phyloP scores from a whole-genome alignment of 371 early-diverging fungal species.

The Mucor indicus region DNA sequence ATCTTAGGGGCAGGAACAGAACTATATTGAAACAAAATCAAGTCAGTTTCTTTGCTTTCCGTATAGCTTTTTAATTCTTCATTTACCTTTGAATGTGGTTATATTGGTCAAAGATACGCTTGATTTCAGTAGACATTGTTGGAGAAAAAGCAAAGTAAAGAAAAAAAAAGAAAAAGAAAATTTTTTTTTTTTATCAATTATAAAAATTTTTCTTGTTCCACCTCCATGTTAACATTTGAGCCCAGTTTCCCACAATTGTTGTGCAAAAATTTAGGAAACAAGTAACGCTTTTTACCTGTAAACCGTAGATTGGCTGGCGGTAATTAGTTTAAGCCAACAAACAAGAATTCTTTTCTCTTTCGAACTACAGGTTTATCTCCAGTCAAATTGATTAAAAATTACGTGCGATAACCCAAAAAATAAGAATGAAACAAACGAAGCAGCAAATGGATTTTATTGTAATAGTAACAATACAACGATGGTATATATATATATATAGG shows the following conservation, averaged over 20 bases:
- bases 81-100: conserved; percentile 1
- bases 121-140: not conserved
- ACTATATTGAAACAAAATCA: conserved; percentile 1
- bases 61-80: not conserved
- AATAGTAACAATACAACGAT: not conserved
- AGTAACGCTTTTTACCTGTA: not conserved
- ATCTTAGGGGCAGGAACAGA: conserved; percentile 66
- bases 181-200: too few relatives aligned
- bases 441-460: not conserved
- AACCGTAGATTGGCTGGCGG: not conserved
- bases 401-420: too few relatives aligned
- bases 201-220: too few relatives aligned
- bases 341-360: too few relatives aligned
- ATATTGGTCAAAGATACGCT: conserved; percentile 7
- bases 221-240: not conserved
- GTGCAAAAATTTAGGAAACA: too few relatives aligned
- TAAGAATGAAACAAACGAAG: too few relatives aligned
- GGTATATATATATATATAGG: not conserved
- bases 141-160: not conserved
- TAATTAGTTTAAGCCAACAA: too few relatives aligned
- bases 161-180: not conserved
- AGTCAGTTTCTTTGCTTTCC: not conserved
- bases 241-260: not conserved
- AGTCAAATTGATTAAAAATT: too few relatives aligned
- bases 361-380: too few relatives aligned